A percentile compares a stretch with the other conserved stretches of the same genome.
Conservation (phyloP, 352 stramenopile species). For the Globisporangium cystogenes region DNA sequence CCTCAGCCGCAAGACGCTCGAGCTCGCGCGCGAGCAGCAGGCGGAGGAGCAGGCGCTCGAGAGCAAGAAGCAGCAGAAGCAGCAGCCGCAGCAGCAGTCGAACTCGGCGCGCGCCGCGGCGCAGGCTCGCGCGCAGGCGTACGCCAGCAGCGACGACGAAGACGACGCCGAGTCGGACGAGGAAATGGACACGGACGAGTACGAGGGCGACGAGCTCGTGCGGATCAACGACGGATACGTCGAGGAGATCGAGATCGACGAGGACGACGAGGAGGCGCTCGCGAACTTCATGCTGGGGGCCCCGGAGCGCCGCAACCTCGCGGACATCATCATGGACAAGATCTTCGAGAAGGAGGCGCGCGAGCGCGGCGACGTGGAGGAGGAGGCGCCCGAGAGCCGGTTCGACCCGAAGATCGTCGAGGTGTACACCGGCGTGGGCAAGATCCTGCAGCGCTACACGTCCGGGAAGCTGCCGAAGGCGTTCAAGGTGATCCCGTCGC, state of each 20-base stretch:
- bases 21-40: constrained; percentile 72
- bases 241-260: constrained; percentile 85
- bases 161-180: constrained; percentile 78
- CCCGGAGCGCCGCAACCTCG: constrained; percentile 89
- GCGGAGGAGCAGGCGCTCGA: constrained; percentile 60
- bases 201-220: constrained; percentile 87
- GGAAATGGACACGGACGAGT: constrained; percentile 83
- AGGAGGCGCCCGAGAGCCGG: constrained; percentile 49
- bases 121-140: constrained; percentile 18
- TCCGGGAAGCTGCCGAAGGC: constrained; percentile 99
- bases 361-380: constrained; percentile 76
- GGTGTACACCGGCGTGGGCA: constrained; percentile 98
- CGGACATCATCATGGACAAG: constrained; percentile 99
- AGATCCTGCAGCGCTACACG: constrained; percentile 96
- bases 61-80: constrained; percentile 23
- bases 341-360: constrained; percentile 95
- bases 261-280: constrained; percentile 83
- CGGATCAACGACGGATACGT: constrained; percentile 90
- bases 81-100: constrained; percentile 14
- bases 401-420: constrained; percentile 96
- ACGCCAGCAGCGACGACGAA: constrained; percentile 63
- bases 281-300: constrained; percentile 85
- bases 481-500: constrained; percentile 99
- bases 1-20: constrained; percentile 76
- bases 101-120: constrained; percentile 10